phyloP scores from a whole-genome alignment of 2,329 filamentous ascomycete species.

The Scortechinia acanthostroma region DNA sequence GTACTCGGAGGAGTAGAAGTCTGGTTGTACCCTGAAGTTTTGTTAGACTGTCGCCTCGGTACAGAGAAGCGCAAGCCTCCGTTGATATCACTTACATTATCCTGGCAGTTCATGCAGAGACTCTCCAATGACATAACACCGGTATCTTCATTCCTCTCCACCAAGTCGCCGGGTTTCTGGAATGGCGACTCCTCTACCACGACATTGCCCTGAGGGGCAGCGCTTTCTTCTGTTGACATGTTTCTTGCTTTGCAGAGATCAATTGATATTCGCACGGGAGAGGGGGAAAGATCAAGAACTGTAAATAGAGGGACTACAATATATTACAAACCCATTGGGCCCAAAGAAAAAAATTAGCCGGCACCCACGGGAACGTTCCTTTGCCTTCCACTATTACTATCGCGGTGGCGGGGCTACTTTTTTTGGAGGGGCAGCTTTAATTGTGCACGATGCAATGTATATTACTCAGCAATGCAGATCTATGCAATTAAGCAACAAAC shows the following conservation, averaged over 20 bases:
- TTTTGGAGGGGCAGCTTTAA: constrained; percentile 11
- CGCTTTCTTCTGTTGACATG: too few species aligned
- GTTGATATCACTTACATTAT: constrained; percentile 61
- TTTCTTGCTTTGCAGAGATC: too few species aligned
- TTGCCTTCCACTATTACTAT: neutral
- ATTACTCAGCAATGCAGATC: too few species aligned
- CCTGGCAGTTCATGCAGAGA: constrained; percentile 78
- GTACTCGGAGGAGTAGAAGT: constrained; percentile 54
- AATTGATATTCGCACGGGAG: too few species aligned
- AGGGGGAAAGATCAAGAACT: too few species aligned
- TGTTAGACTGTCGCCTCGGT: neutral
- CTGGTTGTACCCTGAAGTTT: constrained; percentile 43
- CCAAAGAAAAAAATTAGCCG: constrained; percentile 1
- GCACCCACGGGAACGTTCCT: neutral
- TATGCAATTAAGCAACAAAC: too few species aligned
- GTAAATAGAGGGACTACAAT: too few species aligned
- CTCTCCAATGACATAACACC: constrained; percentile 41
- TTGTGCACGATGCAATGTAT: constrained; percentile 7
- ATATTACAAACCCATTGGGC: too few species aligned
- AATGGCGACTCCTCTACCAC: constrained; percentile 22
- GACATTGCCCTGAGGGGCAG: too few species aligned
- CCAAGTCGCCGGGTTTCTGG: constrained; percentile 23
- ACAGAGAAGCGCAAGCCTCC: too few species aligned
- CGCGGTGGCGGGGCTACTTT: neutral
- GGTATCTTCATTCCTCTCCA: constrained; percentile 28